Base-by-base conservation (phyloP, 2,329 filamentous ascomycete species). In the Alternaria atra region DNA sequence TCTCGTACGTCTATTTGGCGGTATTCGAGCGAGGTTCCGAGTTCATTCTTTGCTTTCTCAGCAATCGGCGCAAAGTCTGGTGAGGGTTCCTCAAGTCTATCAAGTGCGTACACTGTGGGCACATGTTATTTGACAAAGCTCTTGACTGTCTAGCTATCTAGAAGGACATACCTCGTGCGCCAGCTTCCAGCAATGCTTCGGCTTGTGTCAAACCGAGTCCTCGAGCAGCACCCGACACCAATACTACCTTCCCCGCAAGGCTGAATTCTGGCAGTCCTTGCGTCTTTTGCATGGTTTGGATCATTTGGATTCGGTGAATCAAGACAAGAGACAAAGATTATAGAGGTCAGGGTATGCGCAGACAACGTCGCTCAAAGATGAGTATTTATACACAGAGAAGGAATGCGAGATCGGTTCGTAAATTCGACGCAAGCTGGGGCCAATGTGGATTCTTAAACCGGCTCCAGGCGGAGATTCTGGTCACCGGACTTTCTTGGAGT, bases 1-100 rank as follows among this genome's bases (percentile, higher is more conserved):
- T 95, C 88, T 30, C 91, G 87, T 17, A 97, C 92, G 74, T 97
- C 93, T 61, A 94, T 87, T 66, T 90, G 88, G 73, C 90, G 89
- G 82, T 96, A 97, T 54, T 88, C 84, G 43, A 95, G 79, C 48
- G 85, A 86, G 2, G 89, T 90, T 67, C 84, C 86, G n/a, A 93
- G 84, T 72, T 90, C 87, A 46, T 85, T 80, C 34, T 81, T 80
- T 39, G 91, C 90, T 52, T 87, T 85, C 64, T 85, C 82, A 52
- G 90, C 88, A 55, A 94, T 84, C 39, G 81, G 80, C 58, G 85
- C 84, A 77, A 94, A 95, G 59, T 88, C 86, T 1, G 84, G 74
- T 27, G 84, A 85, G 1, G 88, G 88, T 55, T 82, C 79, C 5
- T 84, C 80, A 25, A 91, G 83, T 34, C 87, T 83, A 75, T 92